Base-by-base conservation (phyloP, 106 monocot species). In the Triglochin maritima region DNA sequence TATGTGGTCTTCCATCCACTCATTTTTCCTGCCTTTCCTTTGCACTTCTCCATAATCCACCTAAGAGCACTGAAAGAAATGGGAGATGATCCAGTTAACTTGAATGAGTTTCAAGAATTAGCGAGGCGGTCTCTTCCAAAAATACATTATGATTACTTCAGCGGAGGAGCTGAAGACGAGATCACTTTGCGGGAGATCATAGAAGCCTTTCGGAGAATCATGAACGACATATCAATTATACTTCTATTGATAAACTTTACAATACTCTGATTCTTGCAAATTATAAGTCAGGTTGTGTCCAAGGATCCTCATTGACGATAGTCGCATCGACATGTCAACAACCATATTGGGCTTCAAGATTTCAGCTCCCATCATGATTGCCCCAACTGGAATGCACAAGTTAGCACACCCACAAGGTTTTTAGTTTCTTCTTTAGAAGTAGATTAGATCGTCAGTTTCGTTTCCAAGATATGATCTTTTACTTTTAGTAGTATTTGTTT, bases 161-260 rank as follows among this genome's bases (percentile, higher is more conserved):
- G 69, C 45, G 85, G 88, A 51, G 92, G 92, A 72, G 92, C 92
- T 44, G 92, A 88, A 45, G 92, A 88, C 74, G 69, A 86, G 60
- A 77, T 79, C 57, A 83, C 92, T 54, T 79, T 93, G 70, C 79
- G 59, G 63, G 88, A 88, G 77, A 93, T 88, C 49, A 77, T 81
- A 15, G 50, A 77, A 65, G 92, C 92, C 56, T 93, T 81, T 59
- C 63, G 66, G 73, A 88, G 88, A 81, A 93, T 93, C 44, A 47
- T 74, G 92, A 88, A 86, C 7, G 54, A 3, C 53, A 16, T 63
- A 43, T n/a, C n/a, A n/a, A n/a, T n/a, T n/a, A 13, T 57, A 13
- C 50, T 62, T 2, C 6, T 63, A 5, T 60, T 15, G 5, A 29
- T 17, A 10, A 16, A 56, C 46, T 69, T 44, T 48, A 3, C 42